These are phyloP conservation scores for Aegilops bicornis DNA, from an alignment of 176 grass and related monocot species.

Conservation along the genomic window DNA sequence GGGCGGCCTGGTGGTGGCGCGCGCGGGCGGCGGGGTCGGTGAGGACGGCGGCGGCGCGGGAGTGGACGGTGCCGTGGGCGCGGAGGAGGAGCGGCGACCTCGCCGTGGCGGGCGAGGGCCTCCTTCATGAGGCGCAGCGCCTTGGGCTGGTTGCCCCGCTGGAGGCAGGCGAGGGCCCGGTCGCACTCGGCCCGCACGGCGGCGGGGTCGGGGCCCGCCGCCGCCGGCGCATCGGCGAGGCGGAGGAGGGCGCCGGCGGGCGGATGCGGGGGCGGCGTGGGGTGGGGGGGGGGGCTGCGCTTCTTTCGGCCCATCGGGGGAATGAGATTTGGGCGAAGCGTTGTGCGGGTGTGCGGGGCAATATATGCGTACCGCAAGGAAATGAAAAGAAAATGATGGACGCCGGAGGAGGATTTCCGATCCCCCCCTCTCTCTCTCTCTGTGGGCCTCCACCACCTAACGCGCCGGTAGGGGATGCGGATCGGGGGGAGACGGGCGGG, in stretches of 20 bases:
- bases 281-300: slow-evolving; percentile 71
- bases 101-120: slow-evolving; percentile 42
- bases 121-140: slow-evolving; percentile 73
- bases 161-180: slow-evolving; percentile 48
- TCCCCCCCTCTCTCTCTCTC: neutral
- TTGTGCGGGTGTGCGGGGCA: neutral
- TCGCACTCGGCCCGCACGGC: slow-evolving; percentile 68
- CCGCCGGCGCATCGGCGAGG: neutral
- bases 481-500: neutral
- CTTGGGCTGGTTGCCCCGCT: slow-evolving; percentile 60
- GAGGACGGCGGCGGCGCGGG: slow-evolving; percentile 48
- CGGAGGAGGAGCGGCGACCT: slow-evolving; percentile 63
- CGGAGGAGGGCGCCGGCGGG: slow-evolving; percentile 19
- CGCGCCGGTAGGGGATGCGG: neutral
- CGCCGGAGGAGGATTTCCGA: neutral
- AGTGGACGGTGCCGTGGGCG: slow-evolving; percentile 65
- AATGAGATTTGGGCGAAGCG: slow-evolving; percentile 34
- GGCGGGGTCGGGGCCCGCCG: neutral
- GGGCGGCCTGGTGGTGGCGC: slow-evolving; percentile 56
- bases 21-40: slow-evolving; percentile 59
- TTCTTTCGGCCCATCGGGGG: slow-evolving; percentile 71
- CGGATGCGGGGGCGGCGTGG: slow-evolving; percentile 33
- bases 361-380: neutral
- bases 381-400: neutral
- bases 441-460: neutral